phyloP scores from a whole-genome alignment of 768 basidiomycete species.

The Punctularia strigosozonata region DNA sequence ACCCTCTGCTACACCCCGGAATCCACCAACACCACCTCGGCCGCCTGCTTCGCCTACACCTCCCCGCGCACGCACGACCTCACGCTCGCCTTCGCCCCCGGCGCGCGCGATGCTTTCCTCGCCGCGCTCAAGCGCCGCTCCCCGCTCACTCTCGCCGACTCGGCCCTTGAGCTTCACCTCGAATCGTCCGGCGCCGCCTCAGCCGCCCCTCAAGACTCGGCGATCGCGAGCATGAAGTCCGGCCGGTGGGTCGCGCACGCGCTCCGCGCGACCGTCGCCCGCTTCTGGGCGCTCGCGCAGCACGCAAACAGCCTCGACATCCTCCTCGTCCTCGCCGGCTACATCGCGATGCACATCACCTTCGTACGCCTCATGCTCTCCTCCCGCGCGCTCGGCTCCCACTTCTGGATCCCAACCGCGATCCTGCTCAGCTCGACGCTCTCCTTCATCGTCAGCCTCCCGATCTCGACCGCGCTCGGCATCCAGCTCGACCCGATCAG shows the following conservation, averaged over 20 bases:
- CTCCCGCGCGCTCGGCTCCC: constrained; percentile 74
- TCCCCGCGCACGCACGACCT: constrained; percentile 27
- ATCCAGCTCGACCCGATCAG: constrained; percentile 90
- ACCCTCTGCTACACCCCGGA: constrained; percentile 35
- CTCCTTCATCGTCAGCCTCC: constrained; percentile 75
- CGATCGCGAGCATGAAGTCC: constrained; percentile 65
- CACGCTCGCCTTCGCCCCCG: constrained; percentile 40
- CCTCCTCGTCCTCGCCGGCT: constrained; percentile 84
- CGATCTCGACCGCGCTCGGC: constrained; percentile 60
- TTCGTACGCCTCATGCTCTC: constrained; percentile 87
- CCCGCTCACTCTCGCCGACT: constrained; percentile 17
- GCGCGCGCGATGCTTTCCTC: constrained; percentile 39
- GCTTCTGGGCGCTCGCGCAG: constrained; percentile 81
- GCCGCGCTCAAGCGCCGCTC: constrained; percentile 21
- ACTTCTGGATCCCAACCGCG: constrained; percentile 61
- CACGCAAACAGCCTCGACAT: constrained; percentile 96
- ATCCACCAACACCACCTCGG: constrained; percentile 9
- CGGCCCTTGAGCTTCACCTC: constrained; percentile 21
- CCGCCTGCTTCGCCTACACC: constrained; percentile 30
- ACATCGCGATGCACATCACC: constrained; percentile 90
- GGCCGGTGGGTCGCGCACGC: constrained; percentile 90
- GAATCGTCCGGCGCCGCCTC: constrained; percentile 34
- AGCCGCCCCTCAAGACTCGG: constrained; percentile 32
- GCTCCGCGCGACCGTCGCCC: constrained; percentile 53
- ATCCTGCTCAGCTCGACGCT: constrained; percentile 74